Percentiles rank a stretch among this genome's conserved stretches.
Evolutionary conservation across 2,329 filamentous ascomycete species (phyloP).

Genomic region (Magnaporthiopsis poae): DNA sequence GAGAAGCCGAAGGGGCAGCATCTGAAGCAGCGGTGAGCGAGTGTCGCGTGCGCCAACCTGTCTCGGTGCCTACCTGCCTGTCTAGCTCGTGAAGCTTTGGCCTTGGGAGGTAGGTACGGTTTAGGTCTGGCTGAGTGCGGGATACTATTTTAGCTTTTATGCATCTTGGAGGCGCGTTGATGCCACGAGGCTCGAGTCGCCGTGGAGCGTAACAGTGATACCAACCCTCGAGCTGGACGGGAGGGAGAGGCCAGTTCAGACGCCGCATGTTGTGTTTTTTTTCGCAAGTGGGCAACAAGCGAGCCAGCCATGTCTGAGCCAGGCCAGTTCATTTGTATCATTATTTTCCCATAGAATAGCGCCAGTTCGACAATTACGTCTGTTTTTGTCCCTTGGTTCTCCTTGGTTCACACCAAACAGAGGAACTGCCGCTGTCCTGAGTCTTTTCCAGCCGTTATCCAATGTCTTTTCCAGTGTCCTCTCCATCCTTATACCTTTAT

Average conservation of each 20-base stretch:
- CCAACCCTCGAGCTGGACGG: neutral
- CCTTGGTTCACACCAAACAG: too few species aligned
- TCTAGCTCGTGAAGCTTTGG: neutral
- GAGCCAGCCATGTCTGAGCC: neutral
- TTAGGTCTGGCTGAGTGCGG: neutral
- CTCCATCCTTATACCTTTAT: too few species aligned
- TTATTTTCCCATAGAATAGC: too few species aligned
- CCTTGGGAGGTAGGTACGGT: neutral
- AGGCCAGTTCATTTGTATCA: neutral
- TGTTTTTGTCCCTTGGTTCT: too few species aligned
- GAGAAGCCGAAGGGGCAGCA: slow-evolving; percentile 27
- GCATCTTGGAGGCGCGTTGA: neutral
- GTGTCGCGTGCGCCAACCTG: neutral
- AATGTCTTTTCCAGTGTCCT: too few species aligned
- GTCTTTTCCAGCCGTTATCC: too few species aligned
- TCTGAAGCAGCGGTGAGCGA: slow-evolving; percentile 21
- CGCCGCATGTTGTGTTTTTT: too few species aligned
- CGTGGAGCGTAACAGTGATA: neutral
- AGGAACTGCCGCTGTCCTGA: too few species aligned
- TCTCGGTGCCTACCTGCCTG: neutral
- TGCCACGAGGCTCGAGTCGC: neutral
- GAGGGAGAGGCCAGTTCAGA: neutral
- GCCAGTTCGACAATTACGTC: too few species aligned
- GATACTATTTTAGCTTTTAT: neutral
- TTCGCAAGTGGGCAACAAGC: neutral